A percentile compares a stretch with the other conserved stretches of the same genome.
Evolutionary conservation across 129 eudicot species (phyloP).

Genomic region (sunflower (Helianthus annuus)): DNA sequence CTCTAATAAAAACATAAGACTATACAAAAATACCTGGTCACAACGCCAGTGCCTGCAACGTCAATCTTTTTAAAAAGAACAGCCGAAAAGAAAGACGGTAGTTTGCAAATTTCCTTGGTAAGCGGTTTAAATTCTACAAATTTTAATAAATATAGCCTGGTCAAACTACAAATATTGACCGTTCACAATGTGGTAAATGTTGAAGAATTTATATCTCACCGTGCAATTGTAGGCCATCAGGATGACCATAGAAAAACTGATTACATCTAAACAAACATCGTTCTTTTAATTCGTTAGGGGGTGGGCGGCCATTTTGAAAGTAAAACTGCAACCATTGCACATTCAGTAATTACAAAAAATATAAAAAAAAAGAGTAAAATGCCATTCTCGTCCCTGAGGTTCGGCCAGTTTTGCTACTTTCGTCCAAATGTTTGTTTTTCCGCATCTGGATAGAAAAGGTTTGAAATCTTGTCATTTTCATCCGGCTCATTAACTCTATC

Average conservation of each 20-base stretch:
- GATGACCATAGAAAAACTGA: conserved; percentile 79
- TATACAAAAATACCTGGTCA: conserved; percentile 57
- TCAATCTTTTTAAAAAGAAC: conserved; percentile 77
- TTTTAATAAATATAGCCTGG: conserved; percentile 1
- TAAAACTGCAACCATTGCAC: conserved; percentile 63
- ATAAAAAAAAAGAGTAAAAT: too few relatives aligned
- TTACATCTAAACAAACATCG: conserved; percentile 69
- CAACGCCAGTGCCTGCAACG: conserved; percentile 56
- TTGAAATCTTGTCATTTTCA: too few relatives aligned
- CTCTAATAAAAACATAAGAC: neutral
- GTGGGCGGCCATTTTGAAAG: conserved; percentile 81
- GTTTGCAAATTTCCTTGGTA: conserved; percentile 84
- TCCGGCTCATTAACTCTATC: too few relatives aligned
- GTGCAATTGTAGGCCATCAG: conserved; percentile 74
- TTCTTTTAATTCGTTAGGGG: conserved; percentile 80
- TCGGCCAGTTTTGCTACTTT: too few relatives aligned
- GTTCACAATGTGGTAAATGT: conserved; percentile 11
- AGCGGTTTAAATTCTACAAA: conserved; percentile 73
- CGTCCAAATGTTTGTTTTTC: too few relatives aligned
- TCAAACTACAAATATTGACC: conserved; percentile 7
- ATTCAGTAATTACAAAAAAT: neutral
- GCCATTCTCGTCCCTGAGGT: too few relatives aligned
- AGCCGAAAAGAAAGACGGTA: conserved; percentile 82
- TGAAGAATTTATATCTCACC: conserved; percentile 46
- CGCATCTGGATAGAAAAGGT: too few relatives aligned